Evolutionary conservation across 345 rosid genomes (phyloP), one percentile per base, ranked within the genome.

Genomic region (Camelina sativa): DNA sequence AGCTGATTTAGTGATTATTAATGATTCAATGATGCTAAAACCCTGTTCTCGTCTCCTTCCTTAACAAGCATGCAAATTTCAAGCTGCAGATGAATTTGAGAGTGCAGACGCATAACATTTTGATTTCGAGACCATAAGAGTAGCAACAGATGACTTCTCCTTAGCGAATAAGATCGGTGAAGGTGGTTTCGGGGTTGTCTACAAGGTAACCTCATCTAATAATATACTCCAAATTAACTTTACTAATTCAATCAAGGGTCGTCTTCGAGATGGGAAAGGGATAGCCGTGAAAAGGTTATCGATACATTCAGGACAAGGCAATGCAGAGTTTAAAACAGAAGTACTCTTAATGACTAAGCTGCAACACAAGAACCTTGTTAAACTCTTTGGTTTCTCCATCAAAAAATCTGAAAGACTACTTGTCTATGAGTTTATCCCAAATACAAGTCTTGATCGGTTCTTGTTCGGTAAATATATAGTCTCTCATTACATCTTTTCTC

Each of bases 281-380:
- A 73, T 85, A 58, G 85, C 87, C 1, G 86, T 85, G 11, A 83
- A 85, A 78, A 87, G 86, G 57, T 76, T 85, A 4, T 72, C 85
- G 0, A 69, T 6, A 60, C 34, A 56, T 57, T 85, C 84, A 15
- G 62, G 53, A 15, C 88, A 85, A 65, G 87, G 86, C 44, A 74
- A 53, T 25, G 6, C 41, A 7, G 84, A 87, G 78, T 83, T 87
- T 54, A 82, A 82, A 72, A 85, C 82, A 22, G 85, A 85, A 74
- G 76, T 82, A 7, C 35, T 78, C 8, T 51, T 84, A 64, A 79
- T 84, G 56, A 80, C 83, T 41, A 83, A 60, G 67, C 81, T 87
- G 20, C 84, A 87, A 32, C 88, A 87, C 62, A 78, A 80, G 66
- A 83, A 86, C 70, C 75, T 82, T 60, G 77, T 82, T 54, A 73